These are phyloP conservation scores for Vickermania ingenoplastis DNA, from an alignment of 208 protist species.

Conservation along the genomic window DNA sequence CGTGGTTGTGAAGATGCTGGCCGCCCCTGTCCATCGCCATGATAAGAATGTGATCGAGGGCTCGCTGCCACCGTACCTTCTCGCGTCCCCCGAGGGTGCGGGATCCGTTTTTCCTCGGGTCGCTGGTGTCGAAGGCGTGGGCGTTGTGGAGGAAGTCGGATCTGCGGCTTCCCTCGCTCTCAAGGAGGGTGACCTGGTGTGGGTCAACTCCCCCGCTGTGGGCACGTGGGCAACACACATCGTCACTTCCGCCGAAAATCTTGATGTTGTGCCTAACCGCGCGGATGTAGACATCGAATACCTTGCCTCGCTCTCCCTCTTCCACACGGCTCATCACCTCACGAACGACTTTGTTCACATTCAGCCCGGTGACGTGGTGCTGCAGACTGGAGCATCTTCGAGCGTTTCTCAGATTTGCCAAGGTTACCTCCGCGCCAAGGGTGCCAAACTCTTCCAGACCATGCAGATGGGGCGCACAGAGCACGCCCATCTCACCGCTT, in stretches of 20 bases:
- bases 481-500: conserved; percentile 67
- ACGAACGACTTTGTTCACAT: conserved; percentile 92
- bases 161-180: conserved; percentile 38
- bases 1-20: conserved; percentile 93
- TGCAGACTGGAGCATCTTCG: conserved; percentile 82
- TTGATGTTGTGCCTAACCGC: conserved; percentile 84
- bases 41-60: conserved; percentile 95
- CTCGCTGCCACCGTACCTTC: conserved; percentile 35
- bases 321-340: conserved; percentile 94
- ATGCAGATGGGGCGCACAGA: conserved; percentile 88
- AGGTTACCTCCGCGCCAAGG: conserved; percentile 73
- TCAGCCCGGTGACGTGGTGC: conserved; percentile 80
- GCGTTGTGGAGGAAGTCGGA: conserved; percentile 92
- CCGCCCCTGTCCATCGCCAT: conserved; percentile 93
- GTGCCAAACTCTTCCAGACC: conserved; percentile 83
- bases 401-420: conserved; percentile 83
- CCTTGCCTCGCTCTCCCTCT: conserved; percentile 90
- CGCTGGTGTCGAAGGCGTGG: conserved; percentile 92
- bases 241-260: conserved; percentile 73
- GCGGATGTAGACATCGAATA: conserved; percentile 90
- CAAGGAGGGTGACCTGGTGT: conserved; percentile 90
- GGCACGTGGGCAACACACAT: conserved; percentile 89
- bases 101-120: conserved; percentile 37
- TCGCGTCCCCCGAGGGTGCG: conserved; percentile 1
- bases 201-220: conserved; percentile 80